Conservation (phyloP, 2,329 filamentous ascomycete genomes). For the Sclerotinia trifoliorum region DNA sequence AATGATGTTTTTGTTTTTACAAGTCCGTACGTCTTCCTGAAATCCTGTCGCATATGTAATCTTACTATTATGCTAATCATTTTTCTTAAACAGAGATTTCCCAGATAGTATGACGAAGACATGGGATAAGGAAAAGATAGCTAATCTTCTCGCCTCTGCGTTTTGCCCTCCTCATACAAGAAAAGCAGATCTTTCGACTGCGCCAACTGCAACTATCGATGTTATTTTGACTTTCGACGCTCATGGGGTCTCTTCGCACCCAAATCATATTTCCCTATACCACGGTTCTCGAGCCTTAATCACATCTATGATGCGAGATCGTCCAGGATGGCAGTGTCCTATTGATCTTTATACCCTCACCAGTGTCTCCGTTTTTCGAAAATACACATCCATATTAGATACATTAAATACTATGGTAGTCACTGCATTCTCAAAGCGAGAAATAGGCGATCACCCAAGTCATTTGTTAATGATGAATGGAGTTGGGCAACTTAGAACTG, state of each 20-base stretch:
- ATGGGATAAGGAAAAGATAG: slow-evolving; percentile 73
- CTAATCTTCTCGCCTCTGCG: slow-evolving; percentile 65
- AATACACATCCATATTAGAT: slow-evolving; percentile 80
- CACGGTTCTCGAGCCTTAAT: slow-evolving; percentile 77
- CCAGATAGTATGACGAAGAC: slow-evolving; percentile 81
- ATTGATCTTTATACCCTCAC: slow-evolving; percentile 84
- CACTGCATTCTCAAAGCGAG: slow-evolving; percentile 47
- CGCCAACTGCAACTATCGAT: slow-evolving; percentile 47
- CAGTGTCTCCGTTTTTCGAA: slow-evolving; percentile 69
- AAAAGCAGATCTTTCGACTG: slow-evolving; percentile 38
- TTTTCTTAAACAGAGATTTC: slow-evolving; percentile 55
- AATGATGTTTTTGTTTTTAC: slow-evolving; percentile 87
- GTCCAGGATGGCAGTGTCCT: slow-evolving; percentile 65
- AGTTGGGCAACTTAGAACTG: slow-evolving; percentile 61
- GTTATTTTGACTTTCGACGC: slow-evolving; percentile 84
- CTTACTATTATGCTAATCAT: slow-evolving; percentile 14
- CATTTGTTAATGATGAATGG: slow-evolving; percentile 71
- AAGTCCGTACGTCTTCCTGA: slow-evolving; percentile 55
- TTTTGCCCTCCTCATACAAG: slow-evolving; percentile 60
- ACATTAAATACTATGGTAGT: slow-evolving; percentile 64
- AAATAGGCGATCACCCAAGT: slow-evolving; percentile 50
- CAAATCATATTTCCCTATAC: slow-evolving; percentile 90
- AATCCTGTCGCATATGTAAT: neutral
- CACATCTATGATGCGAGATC: slow-evolving; percentile 59
- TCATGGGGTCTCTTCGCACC: slow-evolving; percentile 80